These are phyloP conservation scores for Gloeopeniophorella convolvens DNA, from an alignment of 768 basidiomycete genomes.

Conservation along the genomic window DNA sequence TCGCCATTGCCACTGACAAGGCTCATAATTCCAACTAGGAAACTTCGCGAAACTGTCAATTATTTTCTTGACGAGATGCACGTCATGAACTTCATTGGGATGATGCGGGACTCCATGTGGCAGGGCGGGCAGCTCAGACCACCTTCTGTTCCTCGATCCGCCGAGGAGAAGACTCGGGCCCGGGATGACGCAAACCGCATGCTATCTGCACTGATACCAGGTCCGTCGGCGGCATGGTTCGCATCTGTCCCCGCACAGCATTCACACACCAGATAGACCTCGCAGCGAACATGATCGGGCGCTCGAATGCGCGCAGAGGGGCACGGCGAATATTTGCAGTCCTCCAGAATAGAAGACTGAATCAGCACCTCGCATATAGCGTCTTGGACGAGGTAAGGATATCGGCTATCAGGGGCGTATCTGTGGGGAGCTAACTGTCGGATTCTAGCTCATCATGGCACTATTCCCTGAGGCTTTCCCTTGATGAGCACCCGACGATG, in stretches of 20 bases:
- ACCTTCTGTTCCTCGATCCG: slow-evolving; percentile 56
- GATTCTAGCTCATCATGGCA: slow-evolving; percentile 46
- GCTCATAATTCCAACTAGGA: slow-evolving; percentile 39
- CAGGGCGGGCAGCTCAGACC: slow-evolving; percentile 72
- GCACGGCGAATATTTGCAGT: slow-evolving; percentile 91
- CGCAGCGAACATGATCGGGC: slow-evolving; percentile 97
- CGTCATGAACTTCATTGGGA: slow-evolving; percentile 55
- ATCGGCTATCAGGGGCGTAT: neutral
- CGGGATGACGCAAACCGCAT: slow-evolving; percentile 86
- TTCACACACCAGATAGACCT: slow-evolving; percentile 48
- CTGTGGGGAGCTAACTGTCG: neutral
- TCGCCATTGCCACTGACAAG: neutral
- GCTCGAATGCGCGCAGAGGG: slow-evolving; percentile 88
- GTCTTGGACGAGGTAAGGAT: slow-evolving; percentile 79
- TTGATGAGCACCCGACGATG: neutral
- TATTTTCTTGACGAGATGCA: slow-evolving; percentile 61
- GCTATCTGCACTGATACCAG: slow-evolving; percentile 86
- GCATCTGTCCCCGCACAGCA: neutral
- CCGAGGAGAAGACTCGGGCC: slow-evolving; percentile 74
- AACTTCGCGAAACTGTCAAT: slow-evolving; percentile 76
- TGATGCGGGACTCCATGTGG: slow-evolving; percentile 76
- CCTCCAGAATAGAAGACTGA: slow-evolving; percentile 88
- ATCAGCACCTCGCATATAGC: slow-evolving; percentile 87
- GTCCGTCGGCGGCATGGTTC: slow-evolving; percentile 33
- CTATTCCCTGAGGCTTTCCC: slow-evolving; percentile 48